Base-by-base conservation (phyloP, 2,329 filamentous ascomycete species). In the Clarireedia homoeocarpa region DNA sequence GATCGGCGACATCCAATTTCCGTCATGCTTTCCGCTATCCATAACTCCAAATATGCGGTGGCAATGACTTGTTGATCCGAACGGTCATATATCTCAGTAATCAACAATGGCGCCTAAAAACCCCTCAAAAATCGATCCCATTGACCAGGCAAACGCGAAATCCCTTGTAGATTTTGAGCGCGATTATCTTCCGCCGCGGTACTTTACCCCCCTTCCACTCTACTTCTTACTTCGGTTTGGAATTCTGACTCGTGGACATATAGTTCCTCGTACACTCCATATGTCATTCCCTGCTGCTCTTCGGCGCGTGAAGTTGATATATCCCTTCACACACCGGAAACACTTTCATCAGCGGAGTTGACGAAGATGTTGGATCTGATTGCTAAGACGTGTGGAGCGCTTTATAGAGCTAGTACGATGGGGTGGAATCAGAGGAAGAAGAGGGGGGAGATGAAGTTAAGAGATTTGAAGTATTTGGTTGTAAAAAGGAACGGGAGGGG, bases 381-480 rank as follows among this genome's bases (percentile, higher is more conserved):
- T 51, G 77, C 85, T 59, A 70, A 74, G 49, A 90, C 87, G 0
- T 89, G 85, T 63, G 73, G 75, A 14, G 65, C 71, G 5, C 82
- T 85, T 69, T 91, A 91, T 68, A 79, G 80, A 54, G 69, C 70
- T 15, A 88, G 86, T 2, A 75, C 74, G 6, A 66, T 71, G 0
- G 84, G 84, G 48, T 91, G 88, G 88, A 77, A 83, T 48, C 77
- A 79, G 0, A 68, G 62, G 2, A 72, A 73, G 45, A 91, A 91
- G 73, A 72, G 73, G 51, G 71, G 71, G 12, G 88, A 91, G 73
- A 90, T 91, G 87, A 72, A 72, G 58, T 80, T 85, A 5, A 69
- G 74, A 0, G 83, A 84, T 56, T 78, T 91, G 69, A 78, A 84
- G 45, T 91, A 89, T 67, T 73, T 91, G 6, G 70, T 90, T 3